Evolutionary conservation across 306 rosid genomes (phyloP), one percentile per base, ranked within the genome.

Genomic region (Boehmeria nivea): DNA sequence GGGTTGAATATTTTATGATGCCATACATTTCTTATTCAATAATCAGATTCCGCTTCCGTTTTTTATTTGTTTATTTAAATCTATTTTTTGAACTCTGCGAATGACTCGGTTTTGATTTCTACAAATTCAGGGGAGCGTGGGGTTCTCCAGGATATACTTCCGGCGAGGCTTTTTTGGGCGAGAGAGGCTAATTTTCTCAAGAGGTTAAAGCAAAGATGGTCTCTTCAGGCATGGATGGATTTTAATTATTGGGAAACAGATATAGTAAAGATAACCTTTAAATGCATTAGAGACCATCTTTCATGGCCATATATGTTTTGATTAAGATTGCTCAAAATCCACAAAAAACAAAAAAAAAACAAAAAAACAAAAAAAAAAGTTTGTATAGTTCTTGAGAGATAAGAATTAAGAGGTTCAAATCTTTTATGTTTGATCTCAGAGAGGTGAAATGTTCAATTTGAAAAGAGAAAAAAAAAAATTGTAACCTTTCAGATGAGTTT

Each of bases 341-440:
- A n/a, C 17, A 7, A 57, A 49, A 51, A 57, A 31, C 16, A 26
- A 24, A 23, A 14, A 26, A 52, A 52, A 27, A 7, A 20, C 27
- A 34, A 31, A 12, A 14, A 20, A 18, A 33, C 22, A 28, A 19
- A 18, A 33, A 54, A 33, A 54, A 12, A 33, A 42, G 55, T 40
- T 49, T 66, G 72, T 51, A 56, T 57, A 60, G 56, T 40, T 54
- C 64, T 27, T 33, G 20, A 66, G 66, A 54, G 60, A 44, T 43
- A 54, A 27, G 12, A 12, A 38, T 3, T 43, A 53, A 1, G 36
- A 31, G 36, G 8, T 31, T 31, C 36, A 4, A 31, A 31, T 31
- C 36, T 31, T 31, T 31, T 31, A 10, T 31, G 36, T 31, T 31
- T 31, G 36, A 31, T 31, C 8, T 6, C 5, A 31, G 36, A 1